Evolutionary conservation across 129 eudicot genomes (phyloP).

Genomic region (Pittosporum tobira): DNA sequence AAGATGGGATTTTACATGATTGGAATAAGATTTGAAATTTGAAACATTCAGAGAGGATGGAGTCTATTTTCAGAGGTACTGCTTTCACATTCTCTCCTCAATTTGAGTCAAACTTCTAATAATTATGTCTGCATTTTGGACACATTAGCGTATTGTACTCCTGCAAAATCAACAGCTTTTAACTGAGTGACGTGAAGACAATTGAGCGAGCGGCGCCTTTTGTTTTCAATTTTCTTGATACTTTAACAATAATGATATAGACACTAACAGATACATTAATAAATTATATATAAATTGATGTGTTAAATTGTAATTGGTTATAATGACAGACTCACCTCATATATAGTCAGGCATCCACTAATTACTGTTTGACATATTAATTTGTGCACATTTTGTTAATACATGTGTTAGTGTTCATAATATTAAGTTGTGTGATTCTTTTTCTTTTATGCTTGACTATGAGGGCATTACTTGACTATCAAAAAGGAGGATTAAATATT

Average conservation of each 20-base stretch:
- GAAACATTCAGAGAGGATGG: background rate
- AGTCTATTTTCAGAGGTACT: background rate
- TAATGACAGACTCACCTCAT: too few species aligned
- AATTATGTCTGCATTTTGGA: constrained; percentile 11
- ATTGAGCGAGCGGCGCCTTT: too few species aligned
- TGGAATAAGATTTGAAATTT: background rate
- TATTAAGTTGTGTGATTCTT: too few species aligned
- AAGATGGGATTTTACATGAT: background rate
- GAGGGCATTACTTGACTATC: too few species aligned
- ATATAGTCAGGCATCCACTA: too few species aligned
- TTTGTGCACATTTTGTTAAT: too few species aligned
- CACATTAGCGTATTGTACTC: background rate
- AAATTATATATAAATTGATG: too few species aligned
- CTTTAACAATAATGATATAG: background rate
- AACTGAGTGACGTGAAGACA: background rate
- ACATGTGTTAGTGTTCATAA: background rate
- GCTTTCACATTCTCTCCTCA: background rate
- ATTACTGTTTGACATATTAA: too few species aligned
- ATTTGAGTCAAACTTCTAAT: constrained; percentile 4
- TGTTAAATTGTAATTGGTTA: too few species aligned
- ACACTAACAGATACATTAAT: too few species aligned
- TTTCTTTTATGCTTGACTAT: too few species aligned
- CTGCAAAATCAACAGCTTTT: background rate
- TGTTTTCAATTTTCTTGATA: constrained; percentile 1
- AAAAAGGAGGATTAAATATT: too few species aligned